Evolutionary conservation across 139 green algal species (phyloP).

Genomic region (Tetratostichococcus sp.): DNA sequence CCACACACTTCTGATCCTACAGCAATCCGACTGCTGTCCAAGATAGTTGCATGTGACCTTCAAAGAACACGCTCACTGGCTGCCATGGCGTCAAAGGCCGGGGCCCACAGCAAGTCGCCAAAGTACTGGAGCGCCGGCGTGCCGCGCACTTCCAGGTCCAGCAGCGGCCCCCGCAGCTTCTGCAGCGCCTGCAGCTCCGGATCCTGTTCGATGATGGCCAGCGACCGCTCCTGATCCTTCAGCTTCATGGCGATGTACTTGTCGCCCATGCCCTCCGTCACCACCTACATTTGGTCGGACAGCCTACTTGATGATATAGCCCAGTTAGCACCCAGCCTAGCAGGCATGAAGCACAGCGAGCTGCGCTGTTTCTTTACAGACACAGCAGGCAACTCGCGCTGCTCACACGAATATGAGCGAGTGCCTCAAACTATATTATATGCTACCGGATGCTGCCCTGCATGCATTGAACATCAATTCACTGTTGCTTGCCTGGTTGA

Average conservation of each 20-base stretch:
- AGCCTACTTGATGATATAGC: neutral
- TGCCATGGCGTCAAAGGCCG: constrained; percentile 19
- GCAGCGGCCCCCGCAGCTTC: constrained; percentile 74
- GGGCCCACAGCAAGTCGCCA: constrained; percentile 63
- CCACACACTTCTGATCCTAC: too few relatives aligned
- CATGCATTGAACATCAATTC: too few relatives aligned
- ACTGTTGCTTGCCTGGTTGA: constrained; percentile 86
- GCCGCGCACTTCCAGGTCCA: constrained; percentile 90
- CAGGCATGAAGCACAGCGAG: too few relatives aligned
- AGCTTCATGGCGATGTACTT: constrained; percentile 72
- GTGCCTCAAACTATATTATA: too few relatives aligned
- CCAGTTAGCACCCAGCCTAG: too few relatives aligned
- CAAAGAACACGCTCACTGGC: too few relatives aligned
- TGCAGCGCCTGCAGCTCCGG: constrained; percentile 48
- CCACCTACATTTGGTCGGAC: constrained; percentile 32
- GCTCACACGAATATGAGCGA: too few relatives aligned
- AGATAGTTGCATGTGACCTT: too few relatives aligned
- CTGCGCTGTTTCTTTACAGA: too few relatives aligned
- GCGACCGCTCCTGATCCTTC: constrained; percentile 81
- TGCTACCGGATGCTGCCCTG: too few relatives aligned
- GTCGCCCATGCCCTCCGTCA: constrained; percentile 43
- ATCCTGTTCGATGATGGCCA: constrained; percentile 71
- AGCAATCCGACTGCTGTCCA: too few relatives aligned
- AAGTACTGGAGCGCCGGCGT: constrained; percentile 89
- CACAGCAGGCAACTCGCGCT: too few relatives aligned